phyloP scores from a whole-genome alignment of 2,329 filamentous ascomycete genomes.

The Meredithiella fracta region DNA sequence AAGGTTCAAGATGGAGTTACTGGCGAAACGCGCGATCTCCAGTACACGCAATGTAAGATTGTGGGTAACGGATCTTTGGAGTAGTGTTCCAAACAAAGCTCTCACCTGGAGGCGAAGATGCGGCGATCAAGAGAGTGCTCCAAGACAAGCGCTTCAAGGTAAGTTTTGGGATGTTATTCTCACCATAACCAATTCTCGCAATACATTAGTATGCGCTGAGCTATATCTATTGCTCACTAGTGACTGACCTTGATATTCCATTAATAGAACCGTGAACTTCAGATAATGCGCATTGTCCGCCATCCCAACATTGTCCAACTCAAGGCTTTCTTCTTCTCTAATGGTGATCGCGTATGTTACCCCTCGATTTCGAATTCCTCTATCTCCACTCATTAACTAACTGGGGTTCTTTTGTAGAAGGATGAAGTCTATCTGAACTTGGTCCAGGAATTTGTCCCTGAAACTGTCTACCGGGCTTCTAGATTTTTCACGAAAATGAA shows the following conservation, averaged over 20 bases:
- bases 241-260: constrained; percentile 1
- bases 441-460: constrained; percentile 93
- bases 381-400: constrained; percentile 9
- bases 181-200: too few species aligned
- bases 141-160: constrained; percentile 99
- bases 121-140: constrained; percentile 94
- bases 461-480: constrained; percentile 95
- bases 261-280: constrained; percentile 81
- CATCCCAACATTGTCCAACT: constrained; percentile 98
- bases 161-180: constrained; percentile 9
- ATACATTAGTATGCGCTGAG: too few species aligned
- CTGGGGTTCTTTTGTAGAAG: constrained; percentile 39
- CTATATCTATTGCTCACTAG: too few species aligned
- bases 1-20: constrained; percentile 98
- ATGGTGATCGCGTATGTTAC: constrained; percentile 76
- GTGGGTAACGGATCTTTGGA: constrained; percentile 98
- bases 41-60: constrained; percentile 99
- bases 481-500: constrained; percentile 99
- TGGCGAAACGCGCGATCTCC: constrained; percentile 88
- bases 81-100: constrained; percentile 99
- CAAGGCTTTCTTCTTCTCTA: constrained; percentile 99
- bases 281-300: constrained; percentile 98
- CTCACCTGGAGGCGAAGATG: constrained; percentile 93
- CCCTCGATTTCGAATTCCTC: not conserved
- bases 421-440: constrained; percentile 98